Conservation (phyloP, 371 early-diverging fungal genomes). For the Neoconidiobolus thromboides region DNA sequence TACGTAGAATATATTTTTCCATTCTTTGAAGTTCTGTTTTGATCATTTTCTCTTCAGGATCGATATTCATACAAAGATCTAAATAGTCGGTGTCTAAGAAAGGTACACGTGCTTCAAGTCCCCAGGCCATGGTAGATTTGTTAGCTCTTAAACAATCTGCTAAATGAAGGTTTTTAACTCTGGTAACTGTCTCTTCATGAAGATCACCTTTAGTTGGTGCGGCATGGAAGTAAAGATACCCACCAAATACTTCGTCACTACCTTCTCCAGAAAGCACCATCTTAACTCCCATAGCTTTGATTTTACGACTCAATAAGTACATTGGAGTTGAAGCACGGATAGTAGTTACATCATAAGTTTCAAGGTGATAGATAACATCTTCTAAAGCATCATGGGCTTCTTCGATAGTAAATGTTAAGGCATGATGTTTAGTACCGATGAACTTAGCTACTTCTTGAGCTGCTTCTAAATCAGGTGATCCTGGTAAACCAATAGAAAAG, state of each 20-base stretch:
- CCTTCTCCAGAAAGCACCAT: conserved; percentile 97
- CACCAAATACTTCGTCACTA: conserved; percentile 90
- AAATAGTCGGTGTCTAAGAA: conserved; percentile 81
- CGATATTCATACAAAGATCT: conserved; percentile 69
- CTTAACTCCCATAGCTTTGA: conserved; percentile 95
- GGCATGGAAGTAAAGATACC: conserved; percentile 90
- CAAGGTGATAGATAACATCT: conserved; percentile 89
- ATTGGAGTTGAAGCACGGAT: conserved; percentile 93
- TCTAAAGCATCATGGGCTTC: conserved; percentile 88
- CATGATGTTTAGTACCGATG: conserved; percentile 80
- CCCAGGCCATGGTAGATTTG: conserved; percentile 98
- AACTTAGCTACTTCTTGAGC: conserved; percentile 78
- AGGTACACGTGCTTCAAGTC: conserved; percentile 92
- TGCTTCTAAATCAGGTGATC: conserved; percentile 84
- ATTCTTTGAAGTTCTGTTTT: conserved; percentile 28
- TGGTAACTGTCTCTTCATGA: conserved; percentile 68
- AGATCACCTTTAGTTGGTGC: conserved; percentile 67
- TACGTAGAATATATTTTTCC: conserved; percentile 79
- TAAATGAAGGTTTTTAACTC: conserved; percentile 87
- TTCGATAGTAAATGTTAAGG: conserved; percentile 82
- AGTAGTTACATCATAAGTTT: conserved; percentile 98
- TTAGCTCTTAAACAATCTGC: conserved; percentile 91
- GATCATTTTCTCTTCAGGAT: conserved; percentile 58
- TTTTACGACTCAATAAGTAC: conserved; percentile 86
- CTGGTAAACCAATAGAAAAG: conserved; percentile 85